Percentiles rank a stretch among this genome's conserved stretches.
These are phyloP conservation scores for Salvia rosmarinus DNA, from an alignment of 257 asterid species.

Conservation along the genomic window DNA sequence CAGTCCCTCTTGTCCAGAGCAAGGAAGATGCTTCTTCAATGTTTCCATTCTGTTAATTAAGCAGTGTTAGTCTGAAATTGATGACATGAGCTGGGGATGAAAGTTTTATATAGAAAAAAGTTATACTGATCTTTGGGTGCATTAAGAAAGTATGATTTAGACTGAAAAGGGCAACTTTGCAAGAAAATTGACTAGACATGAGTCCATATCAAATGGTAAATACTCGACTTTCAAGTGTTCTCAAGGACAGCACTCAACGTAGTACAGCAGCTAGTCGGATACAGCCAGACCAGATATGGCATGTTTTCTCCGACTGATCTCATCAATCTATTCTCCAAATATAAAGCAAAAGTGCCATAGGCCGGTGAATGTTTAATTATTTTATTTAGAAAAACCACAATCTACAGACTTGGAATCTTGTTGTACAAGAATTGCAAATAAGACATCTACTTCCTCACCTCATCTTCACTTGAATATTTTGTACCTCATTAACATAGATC, in stretches of 20 bases:
- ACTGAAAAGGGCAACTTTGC: background rate
- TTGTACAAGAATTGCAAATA: too few species aligned
- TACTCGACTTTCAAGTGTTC: background rate
- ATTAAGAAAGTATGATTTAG: background rate
- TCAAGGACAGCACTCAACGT: background rate
- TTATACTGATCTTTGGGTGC: background rate
- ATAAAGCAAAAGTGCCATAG: too few species aligned
- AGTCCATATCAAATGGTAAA: background rate
- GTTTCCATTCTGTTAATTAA: slow-evolving; percentile 77
- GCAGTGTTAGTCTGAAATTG: slow-evolving; percentile 24
- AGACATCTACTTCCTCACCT: too few species aligned
- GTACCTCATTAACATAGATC: too few species aligned
- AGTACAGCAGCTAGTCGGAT: too few species aligned
- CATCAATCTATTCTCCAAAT: too few species aligned
- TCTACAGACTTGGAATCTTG: too few species aligned
- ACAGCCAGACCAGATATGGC: too few species aligned
- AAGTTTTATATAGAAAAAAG: background rate
- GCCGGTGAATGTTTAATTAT: too few species aligned
- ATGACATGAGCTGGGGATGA: slow-evolving; percentile 4
- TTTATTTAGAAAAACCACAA: too few species aligned
- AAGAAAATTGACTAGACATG: background rate
- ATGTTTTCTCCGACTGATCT: too few species aligned
- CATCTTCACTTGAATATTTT: too few species aligned
- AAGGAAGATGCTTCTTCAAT: slow-evolving; percentile 82
- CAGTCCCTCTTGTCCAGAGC: slow-evolving; percentile 77